Conservation (phyloP, 495 filamentous ascomycete species). For the Opeltia flavorubescens region DNA sequence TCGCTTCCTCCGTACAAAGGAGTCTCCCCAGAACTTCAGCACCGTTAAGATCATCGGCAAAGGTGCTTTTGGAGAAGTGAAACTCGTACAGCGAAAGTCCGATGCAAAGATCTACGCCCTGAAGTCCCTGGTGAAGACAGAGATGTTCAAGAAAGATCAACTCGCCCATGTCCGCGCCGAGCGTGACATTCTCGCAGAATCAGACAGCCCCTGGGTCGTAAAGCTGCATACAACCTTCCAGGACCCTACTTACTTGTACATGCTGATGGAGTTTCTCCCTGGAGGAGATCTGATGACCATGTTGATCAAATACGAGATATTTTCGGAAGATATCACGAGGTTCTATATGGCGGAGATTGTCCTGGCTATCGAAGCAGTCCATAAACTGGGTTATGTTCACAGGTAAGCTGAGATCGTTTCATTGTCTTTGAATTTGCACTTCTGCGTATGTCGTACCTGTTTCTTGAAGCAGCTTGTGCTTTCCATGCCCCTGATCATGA, state of each 20-base stretch:
- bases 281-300: slow-evolving; percentile 99
- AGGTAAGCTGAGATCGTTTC: slow-evolving; percentile 43
- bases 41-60: slow-evolving; percentile 98
- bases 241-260: slow-evolving; percentile 86
- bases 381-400: slow-evolving; percentile 96
- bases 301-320: slow-evolving; percentile 99
- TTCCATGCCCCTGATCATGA: background rate
- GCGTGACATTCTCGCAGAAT: slow-evolving; percentile 93
- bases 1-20: slow-evolving; percentile 84
- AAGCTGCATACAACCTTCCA: slow-evolving; percentile 98
- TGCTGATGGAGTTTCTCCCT: slow-evolving; percentile 98
- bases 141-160: slow-evolving; percentile 99
- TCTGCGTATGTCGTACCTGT: background rate
- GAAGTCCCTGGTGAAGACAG: slow-evolving; percentile 94
- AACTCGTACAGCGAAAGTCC: slow-evolving; percentile 87
- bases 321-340: slow-evolving; percentile 93
- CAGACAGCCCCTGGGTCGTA: slow-evolving; percentile 97
- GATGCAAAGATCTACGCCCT: slow-evolving; percentile 96
- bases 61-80: slow-evolving; percentile 96
- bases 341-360: slow-evolving; percentile 99
- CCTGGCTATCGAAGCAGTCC: slow-evolving; percentile 92
- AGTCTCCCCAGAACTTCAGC: slow-evolving; percentile 80
- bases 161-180: slow-evolving; percentile 97
- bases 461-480: background rate
- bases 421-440: background rate